phyloP scores from a whole-genome alignment of 106 monocot species.

The Dendrobium huoshanense region DNA sequence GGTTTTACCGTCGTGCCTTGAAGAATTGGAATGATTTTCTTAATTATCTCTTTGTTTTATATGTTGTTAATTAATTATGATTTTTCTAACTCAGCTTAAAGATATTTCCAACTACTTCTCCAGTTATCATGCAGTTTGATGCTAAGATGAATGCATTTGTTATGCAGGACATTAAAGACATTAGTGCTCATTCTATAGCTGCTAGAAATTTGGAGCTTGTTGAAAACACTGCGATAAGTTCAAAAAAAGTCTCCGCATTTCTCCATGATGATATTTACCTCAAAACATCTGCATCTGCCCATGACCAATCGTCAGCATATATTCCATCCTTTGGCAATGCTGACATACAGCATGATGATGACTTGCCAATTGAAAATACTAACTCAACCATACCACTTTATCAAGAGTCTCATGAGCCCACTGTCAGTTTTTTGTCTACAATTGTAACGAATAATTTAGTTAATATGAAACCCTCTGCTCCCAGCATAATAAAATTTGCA shows the following conservation, averaged over 20 bases:
- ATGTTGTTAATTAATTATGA: not conserved
- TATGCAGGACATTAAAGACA: conserved; percentile 13
- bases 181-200: conserved; percentile 12
- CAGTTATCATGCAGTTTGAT: not conserved
- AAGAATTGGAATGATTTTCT: not conserved
- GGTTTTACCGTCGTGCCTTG: not conserved
- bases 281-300: conserved; percentile 1
- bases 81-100: not conserved
- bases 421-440: conserved; percentile 5
- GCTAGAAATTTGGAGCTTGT: not conserved
- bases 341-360: conserved; percentile 6
- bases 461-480: conserved; percentile 15
- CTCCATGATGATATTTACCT: conserved; percentile 2
- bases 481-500: conserved; percentile 10
- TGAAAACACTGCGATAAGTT: conserved; percentile 10
- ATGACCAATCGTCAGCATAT: conserved; percentile 4
- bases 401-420: conserved; percentile 5
- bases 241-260: not conserved
- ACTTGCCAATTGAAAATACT: conserved; percentile 10
- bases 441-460: conserved; percentile 13
- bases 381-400: not conserved
- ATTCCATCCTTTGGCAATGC: not conserved
- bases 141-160: conserved; percentile 2
- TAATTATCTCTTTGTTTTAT: not conserved
- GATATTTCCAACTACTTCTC: not conserved